Conservation (phyloP, 2,329 filamentous ascomycete species). For the Dothistroma septosporum region DNA sequence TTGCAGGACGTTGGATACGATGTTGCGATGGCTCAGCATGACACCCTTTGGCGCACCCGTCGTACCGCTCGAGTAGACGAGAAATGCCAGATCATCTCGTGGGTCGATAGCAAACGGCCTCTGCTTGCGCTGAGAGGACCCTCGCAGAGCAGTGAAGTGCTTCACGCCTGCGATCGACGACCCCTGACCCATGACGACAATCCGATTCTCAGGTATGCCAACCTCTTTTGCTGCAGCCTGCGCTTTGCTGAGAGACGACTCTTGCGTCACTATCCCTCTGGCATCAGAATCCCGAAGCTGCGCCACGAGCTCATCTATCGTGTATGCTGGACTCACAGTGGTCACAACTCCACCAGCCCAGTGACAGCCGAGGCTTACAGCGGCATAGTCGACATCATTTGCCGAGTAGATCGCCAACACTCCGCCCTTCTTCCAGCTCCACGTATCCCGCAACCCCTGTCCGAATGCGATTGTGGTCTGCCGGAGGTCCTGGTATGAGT, state of each 20-base stretch:
- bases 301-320: conserved; percentile 72
- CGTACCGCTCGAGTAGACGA: conserved; percentile 85
- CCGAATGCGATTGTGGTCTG: conserved; percentile 67
- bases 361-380: conserved; percentile 69
- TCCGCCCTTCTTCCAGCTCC: conserved; percentile 76
- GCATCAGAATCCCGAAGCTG: conserved; percentile 75
- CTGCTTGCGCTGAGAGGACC: neutral
- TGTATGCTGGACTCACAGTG: conserved; percentile 83
- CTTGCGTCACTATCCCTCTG: conserved; percentile 69
- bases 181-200: conserved; percentile 64
- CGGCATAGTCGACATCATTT: conserved; percentile 77
- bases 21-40: conserved; percentile 76
- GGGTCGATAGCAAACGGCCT: conserved; percentile 43
- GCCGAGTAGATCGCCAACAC: conserved; percentile 77
- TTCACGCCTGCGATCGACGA: neutral
- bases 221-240: conserved; percentile 63
- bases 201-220: conserved; percentile 64
- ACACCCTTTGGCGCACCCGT: conserved; percentile 90
- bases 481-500: conserved; percentile 66
- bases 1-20: conserved; percentile 64
- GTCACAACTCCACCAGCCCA: conserved; percentile 78
- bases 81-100: conserved; percentile 68
- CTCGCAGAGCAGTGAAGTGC: neutral
- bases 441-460: conserved; percentile 66
- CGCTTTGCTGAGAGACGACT: conserved; percentile 60